Evolutionary conservation across 345 rosid genomes (phyloP).

Genomic region (Rhizophora mangle): DNA sequence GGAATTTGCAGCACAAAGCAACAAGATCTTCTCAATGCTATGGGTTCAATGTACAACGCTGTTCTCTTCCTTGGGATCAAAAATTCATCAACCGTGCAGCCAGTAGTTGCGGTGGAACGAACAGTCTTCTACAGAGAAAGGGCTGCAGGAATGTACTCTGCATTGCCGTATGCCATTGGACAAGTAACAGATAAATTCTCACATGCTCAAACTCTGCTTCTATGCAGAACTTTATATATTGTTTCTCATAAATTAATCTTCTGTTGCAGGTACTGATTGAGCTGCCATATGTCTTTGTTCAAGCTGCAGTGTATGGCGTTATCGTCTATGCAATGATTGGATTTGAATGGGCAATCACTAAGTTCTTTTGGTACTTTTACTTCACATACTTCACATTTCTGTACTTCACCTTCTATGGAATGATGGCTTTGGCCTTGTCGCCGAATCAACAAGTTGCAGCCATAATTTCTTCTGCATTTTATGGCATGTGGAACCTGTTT

Average conservation of each 20-base stretch:
- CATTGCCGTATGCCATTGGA: constrained; percentile 63
- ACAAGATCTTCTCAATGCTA: constrained; percentile 60
- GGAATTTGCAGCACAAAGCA: constrained; percentile 30
- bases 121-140: constrained; percentile 68
- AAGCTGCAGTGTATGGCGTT: constrained; percentile 14
- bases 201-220: neutral
- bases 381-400: constrained; percentile 19
- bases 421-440: constrained; percentile 13
- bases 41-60: constrained; percentile 73
- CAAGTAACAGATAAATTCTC: constrained; percentile 28
- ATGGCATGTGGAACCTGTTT: constrained; percentile 19
- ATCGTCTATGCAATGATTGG: constrained; percentile 14
- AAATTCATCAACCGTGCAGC: constrained; percentile 50
- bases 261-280: constrained; percentile 16
- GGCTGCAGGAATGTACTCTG: constrained; percentile 79
- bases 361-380: constrained; percentile 21
- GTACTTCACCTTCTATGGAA: constrained; percentile 24
- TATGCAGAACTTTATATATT: neutral
- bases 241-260: neutral
- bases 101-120: constrained; percentile 59
- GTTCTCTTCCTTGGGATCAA: constrained; percentile 64
- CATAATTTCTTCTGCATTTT: constrained; percentile 15
- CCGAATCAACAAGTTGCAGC: constrained; percentile 17
- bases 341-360: constrained; percentile 9
- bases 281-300: constrained; percentile 18